Evolutionary conservation across 306 rosid species (phyloP).

Genomic region (Cucurbita ficifolia): DNA sequence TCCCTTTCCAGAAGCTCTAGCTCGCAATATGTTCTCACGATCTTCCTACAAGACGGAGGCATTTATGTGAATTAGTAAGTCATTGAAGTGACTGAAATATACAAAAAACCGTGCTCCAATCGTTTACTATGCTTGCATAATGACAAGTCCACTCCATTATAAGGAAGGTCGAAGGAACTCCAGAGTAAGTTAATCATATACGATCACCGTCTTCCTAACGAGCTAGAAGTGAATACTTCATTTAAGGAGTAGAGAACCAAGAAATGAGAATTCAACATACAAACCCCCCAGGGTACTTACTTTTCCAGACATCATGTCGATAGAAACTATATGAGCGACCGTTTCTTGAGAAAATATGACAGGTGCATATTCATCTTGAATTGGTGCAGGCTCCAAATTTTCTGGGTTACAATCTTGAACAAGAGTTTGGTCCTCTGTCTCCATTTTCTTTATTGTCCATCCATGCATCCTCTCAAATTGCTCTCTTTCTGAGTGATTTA

Average conservation of each 20-base stretch:
- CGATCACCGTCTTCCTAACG: background rate
- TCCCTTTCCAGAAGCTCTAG: slow-evolving; percentile 83
- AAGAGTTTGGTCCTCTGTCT: slow-evolving; percentile 66
- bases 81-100: background rate
- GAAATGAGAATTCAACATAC: background rate
- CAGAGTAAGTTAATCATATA: background rate
- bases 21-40: slow-evolving; percentile 86
- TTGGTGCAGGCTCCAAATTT: slow-evolving; percentile 78
- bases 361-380: slow-evolving; percentile 95
- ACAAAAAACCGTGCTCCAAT: background rate
- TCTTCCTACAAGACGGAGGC: slow-evolving; percentile 40
- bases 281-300: slow-evolving; percentile 17
- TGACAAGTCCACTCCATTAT: background rate
- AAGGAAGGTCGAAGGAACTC: background rate
- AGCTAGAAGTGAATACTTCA: background rate
- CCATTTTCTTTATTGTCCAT: slow-evolving; percentile 91
- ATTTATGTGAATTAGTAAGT: background rate
- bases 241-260: background rate
- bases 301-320: slow-evolving; percentile 99
- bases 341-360: slow-evolving; percentile 98
- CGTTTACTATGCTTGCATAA: background rate
- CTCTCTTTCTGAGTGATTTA: slow-evolving; percentile 34
- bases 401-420: slow-evolving; percentile 93
- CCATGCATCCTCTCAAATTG: slow-evolving; percentile 69
- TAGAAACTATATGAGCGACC: slow-evolving; percentile 93